Evolutionary conservation across 352 stramenopile genomes (phyloP).

Genomic region (Pythium plurisporium): DNA sequence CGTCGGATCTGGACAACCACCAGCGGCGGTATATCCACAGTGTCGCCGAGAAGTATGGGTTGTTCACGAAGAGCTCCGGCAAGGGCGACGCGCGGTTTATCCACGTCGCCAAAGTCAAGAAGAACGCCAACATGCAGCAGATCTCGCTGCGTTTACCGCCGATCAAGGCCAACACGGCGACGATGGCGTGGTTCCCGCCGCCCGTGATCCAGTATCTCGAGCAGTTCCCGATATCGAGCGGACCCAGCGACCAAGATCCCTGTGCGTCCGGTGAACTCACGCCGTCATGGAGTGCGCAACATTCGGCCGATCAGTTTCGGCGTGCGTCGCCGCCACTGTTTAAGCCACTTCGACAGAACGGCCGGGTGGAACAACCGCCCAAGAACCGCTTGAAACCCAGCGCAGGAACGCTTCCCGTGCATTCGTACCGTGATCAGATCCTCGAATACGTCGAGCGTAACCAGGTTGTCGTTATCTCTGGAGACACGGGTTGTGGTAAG

Average conservation of each 20-base stretch:
- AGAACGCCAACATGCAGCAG: slow-evolving; percentile 73
- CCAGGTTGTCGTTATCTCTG: slow-evolving; percentile 90
- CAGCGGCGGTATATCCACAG: slow-evolving; percentile 80
- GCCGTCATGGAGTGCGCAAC: slow-evolving; percentile 29
- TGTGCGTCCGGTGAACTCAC: slow-evolving; percentile 13
- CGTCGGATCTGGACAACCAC: slow-evolving; percentile 59
- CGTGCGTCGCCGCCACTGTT: slow-evolving; percentile 26
- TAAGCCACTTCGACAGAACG: slow-evolving; percentile 30
- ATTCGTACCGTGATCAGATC: slow-evolving; percentile 60
- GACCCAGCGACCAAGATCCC: slow-evolving; percentile 9
- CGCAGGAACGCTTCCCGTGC: slow-evolving; percentile 47
- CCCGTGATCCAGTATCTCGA: slow-evolving; percentile 39
- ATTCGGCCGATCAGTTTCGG: neutral
- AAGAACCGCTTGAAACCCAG: slow-evolving; percentile 6
- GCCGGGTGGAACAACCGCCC: neutral
- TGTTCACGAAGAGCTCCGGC: slow-evolving; percentile 82
- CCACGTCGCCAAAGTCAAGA: slow-evolving; percentile 79
- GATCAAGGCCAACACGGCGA: slow-evolving; percentile 27
- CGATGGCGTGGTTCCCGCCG: slow-evolving; percentile 40
- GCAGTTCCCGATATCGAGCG: slow-evolving; percentile 26
- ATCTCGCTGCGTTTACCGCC: slow-evolving; percentile 52
- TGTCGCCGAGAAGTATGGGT: slow-evolving; percentile 69
- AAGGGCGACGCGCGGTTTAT: slow-evolving; percentile 64
- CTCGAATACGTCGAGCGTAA: slow-evolving; percentile 59
- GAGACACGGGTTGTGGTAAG: slow-evolving; percentile 94